Evolutionary conservation across 2,329 filamentous ascomycete species (phyloP).

Genomic region (Coniochaeta ligniaria): DNA sequence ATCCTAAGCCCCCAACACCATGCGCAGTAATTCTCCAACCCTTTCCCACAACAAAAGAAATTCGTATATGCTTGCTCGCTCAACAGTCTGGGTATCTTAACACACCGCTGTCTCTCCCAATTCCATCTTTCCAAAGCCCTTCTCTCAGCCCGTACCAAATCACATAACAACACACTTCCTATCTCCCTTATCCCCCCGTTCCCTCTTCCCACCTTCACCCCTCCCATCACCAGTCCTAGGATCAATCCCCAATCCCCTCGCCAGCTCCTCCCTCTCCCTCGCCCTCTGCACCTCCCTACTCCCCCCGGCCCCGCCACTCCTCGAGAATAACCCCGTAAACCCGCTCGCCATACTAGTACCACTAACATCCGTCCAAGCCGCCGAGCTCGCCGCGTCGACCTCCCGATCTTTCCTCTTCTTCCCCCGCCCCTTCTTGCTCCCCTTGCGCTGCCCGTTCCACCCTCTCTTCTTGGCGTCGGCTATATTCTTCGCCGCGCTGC

Average conservation of each 20-base stretch:
- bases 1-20: not conserved
- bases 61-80: not conserved
- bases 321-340: not conserved
- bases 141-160: not conserved
- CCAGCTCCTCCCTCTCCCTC: conserved; percentile 4
- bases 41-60: not conserved
- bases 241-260: not conserved
- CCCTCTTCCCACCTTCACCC: conserved; percentile 5
- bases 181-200: conserved; percentile 7
- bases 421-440: conserved; percentile 24
- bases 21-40: not conserved
- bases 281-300: not conserved
- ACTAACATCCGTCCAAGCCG: conserved; percentile 22
- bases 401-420: conserved; percentile 30
- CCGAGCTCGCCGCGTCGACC: conserved; percentile 33
- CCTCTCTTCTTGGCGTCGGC: conserved; percentile 51
- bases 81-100: not conserved
- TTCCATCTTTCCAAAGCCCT: too few species aligned
- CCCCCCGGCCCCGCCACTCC: not conserved
- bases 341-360: not conserved
- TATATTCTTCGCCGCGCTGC: conserved; percentile 56
- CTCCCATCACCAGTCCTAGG: not conserved
- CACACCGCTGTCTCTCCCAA: not conserved
- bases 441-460: conserved; percentile 38
- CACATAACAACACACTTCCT: conserved; percentile 18